phyloP scores from a whole-genome alignment of 768 basidiomycete genomes.

The Suillus tomentosus region DNA sequence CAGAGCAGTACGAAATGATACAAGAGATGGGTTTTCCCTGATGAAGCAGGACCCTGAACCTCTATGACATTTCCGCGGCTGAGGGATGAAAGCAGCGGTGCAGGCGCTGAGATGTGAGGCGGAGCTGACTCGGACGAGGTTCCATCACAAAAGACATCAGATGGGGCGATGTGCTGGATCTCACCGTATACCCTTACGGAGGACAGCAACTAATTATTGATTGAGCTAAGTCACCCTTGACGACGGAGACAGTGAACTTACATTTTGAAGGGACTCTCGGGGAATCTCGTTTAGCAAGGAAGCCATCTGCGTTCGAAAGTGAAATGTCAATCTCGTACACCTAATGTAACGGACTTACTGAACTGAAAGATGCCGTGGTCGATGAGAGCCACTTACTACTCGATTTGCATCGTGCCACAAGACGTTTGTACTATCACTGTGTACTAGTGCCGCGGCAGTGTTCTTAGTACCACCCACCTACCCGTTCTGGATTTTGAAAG shows the following conservation, averaged over 20 bases:
- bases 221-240: slow-evolving; percentile 13
- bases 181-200: slow-evolving; percentile 42
- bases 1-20: slow-evolving; percentile 63
- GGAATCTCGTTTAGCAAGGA: slow-evolving; percentile 31
- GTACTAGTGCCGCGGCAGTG: too few relatives aligned
- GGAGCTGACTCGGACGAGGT: slow-evolving; percentile 25
- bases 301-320: background rate
- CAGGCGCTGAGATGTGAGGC: slow-evolving; percentile 31
- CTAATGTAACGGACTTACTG: background rate
- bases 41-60: slow-evolving; percentile 71
- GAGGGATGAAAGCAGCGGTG: slow-evolving; percentile 32
- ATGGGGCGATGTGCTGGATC: slow-evolving; percentile 14
- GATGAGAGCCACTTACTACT: background rate
- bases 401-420: background rate
- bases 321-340: background rate
- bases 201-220: slow-evolving; percentile 44
- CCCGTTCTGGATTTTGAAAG: slow-evolving; percentile 11
- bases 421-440: background rate
- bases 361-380: background rate
- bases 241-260: slow-evolving; percentile 20
- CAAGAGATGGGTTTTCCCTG: slow-evolving; percentile 81
- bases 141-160: slow-evolving; percentile 7
- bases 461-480: background rate
- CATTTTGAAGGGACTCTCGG: slow-evolving; percentile 38
- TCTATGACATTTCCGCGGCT: slow-evolving; percentile 67